phyloP scores from a whole-genome alignment of 768 basidiomycete species.

The Tylopilus vinaceipallidus region DNA sequence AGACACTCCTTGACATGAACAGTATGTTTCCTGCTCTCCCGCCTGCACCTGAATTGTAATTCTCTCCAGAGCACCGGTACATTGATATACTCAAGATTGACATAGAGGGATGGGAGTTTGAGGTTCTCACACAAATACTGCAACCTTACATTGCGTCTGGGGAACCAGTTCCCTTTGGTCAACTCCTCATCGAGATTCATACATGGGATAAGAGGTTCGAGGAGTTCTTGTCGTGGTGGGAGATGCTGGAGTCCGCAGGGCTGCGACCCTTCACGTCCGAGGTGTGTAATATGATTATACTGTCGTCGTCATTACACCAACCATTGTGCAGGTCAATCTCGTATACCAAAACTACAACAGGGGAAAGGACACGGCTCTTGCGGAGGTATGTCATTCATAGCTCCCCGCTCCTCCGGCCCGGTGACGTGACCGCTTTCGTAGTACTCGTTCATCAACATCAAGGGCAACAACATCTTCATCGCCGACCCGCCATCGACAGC shows the following conservation, averaged over 20 bases:
- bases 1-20: conserved; percentile 43
- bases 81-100: conserved; percentile 47
- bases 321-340: conserved; percentile 46
- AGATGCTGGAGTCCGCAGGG: conserved; percentile 44
- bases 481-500: conserved; percentile 14
- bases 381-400: conserved; percentile 39
- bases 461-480: conserved; percentile 49
- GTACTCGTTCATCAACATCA: conserved; percentile 57
- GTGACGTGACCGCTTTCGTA: conserved; percentile 18
- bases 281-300: conserved; percentile 14
- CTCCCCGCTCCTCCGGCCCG: not conserved
- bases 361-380: conserved; percentile 43
- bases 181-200: conserved; percentile 48
- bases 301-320: not conserved
- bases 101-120: conserved; percentile 49
- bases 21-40: conserved; percentile 34
- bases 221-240: conserved; percentile 45
- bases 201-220: conserved; percentile 35
- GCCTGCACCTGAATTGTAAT: not conserved
- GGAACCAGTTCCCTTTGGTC: conserved; percentile 45
- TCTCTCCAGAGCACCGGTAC: conserved; percentile 32
- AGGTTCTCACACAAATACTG: conserved; percentile 40
- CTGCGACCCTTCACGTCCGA: conserved; percentile 48
- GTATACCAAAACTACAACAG: conserved; percentile 59
- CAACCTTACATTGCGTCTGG: conserved; percentile 35